These are phyloP conservation scores for Scutellaria minor DNA, from an alignment of 257 asterid species.

Conservation along the genomic window DNA sequence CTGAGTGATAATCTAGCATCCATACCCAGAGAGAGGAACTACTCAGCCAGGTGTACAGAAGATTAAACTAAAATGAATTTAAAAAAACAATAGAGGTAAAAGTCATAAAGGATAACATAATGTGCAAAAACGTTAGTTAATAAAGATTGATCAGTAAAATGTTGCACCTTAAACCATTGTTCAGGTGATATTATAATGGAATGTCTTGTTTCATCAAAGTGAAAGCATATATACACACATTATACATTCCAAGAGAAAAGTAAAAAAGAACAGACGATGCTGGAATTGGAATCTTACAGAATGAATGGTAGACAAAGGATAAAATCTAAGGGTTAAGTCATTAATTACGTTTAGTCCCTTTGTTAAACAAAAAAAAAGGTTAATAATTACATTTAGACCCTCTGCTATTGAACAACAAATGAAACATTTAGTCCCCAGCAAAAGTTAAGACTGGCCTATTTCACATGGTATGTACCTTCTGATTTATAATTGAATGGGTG, in stretches of 20 bases:
- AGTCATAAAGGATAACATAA: not conserved
- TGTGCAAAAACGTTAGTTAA: not conserved
- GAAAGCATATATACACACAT: constrained; percentile 5
- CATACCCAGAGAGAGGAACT: not conserved
- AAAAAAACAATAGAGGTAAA: not conserved
- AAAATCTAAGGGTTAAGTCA: no score
- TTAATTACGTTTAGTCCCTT: no score
- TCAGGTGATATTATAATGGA: constrained; percentile 7
- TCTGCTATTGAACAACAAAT: no score
- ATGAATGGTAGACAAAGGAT: not conserved
- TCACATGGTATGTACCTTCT: no score
- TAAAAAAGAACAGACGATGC: not conserved
- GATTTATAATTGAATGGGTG: no score
- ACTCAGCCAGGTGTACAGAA: not conserved
- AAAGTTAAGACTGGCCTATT: no score
- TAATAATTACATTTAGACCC: no score
- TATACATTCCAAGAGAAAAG: not conserved
- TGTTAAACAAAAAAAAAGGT: no score
- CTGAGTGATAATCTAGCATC: not conserved
- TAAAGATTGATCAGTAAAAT: not conserved
- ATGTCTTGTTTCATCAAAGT: not conserved
- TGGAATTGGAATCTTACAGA: constrained; percentile 18
- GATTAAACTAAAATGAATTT: not conserved
- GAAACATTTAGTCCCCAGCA: no score
- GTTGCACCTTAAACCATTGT: not conserved